These are phyloP conservation scores for Hirschioporus abietinus DNA, from an alignment of 768 basidiomycete species.

Conservation along the genomic window DNA sequence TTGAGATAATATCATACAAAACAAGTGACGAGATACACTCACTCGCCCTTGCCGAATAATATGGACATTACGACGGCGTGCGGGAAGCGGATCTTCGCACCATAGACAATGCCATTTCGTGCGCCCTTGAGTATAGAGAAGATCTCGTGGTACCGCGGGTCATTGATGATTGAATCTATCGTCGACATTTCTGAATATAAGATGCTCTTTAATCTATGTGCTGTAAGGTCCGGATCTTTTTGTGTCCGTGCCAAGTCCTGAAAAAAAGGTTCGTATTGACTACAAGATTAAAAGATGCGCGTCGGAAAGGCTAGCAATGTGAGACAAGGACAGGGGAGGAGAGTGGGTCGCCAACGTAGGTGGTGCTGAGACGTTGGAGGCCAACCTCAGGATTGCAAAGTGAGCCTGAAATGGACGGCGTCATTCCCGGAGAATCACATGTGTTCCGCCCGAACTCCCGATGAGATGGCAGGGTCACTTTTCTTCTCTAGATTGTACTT, in stretches of 20 bases:
- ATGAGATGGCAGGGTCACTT: background rate
- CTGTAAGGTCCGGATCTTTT: background rate
- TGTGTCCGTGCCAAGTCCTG: background rate
- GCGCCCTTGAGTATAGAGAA: conserved; percentile 93
- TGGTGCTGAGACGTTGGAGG: too few relatives aligned
- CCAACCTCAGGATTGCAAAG: background rate
- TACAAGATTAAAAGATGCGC: background rate
- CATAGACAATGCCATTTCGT: conserved; percentile 85
- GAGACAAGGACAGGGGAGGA: background rate
- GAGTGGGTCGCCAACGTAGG: background rate
- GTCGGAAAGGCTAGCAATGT: background rate
- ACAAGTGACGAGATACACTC: conserved; percentile 29
- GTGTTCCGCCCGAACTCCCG: background rate
- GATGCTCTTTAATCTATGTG: background rate
- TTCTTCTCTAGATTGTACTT: background rate
- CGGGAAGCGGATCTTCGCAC: conserved; percentile 88
- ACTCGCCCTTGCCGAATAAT: conserved; percentile 90
- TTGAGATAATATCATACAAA: conserved; percentile 8
- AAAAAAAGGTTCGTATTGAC: background rate
- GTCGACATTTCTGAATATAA: conserved; percentile 17
- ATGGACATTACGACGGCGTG: conserved; percentile 97
- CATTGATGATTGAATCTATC: conserved; percentile 35
- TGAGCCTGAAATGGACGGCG: background rate
- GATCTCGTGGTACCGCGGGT: conserved; percentile 84
- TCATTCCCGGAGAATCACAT: background rate